These are phyloP conservation scores for Letharia lupina DNA, from an alignment of 495 filamentous ascomycete species.

Conservation along the genomic window DNA sequence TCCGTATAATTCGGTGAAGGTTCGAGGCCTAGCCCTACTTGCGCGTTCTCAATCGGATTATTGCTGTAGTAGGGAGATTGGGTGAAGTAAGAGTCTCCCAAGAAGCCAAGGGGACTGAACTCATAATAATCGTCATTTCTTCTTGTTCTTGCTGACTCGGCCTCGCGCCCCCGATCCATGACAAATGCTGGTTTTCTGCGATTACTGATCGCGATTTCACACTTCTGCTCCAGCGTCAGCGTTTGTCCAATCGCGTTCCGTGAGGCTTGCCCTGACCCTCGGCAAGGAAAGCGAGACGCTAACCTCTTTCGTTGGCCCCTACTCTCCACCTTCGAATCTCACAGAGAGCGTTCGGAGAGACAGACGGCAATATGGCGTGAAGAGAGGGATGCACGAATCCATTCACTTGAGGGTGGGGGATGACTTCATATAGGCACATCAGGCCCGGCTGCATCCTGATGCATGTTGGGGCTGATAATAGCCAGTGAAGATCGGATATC, in stretches of 20 bases:
- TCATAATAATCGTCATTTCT: constrained; percentile 13
- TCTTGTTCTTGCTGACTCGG: constrained; percentile 10
- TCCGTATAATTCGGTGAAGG: neutral
- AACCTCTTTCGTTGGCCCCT: constrained; percentile 11
- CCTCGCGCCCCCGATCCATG: constrained; percentile 10
- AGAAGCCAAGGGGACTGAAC: constrained; percentile 10
- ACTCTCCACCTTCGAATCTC: neutral
- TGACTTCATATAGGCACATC: constrained; percentile 8
- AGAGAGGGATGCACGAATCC: neutral
- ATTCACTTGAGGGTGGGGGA: neutral
- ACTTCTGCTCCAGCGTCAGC: constrained; percentile 8
- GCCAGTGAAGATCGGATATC: neutral
- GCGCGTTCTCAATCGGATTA: constrained; percentile 6
- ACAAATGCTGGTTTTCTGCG: constrained; percentile 12
- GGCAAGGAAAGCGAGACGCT: constrained; percentile 3
- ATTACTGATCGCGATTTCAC: constrained; percentile 10
- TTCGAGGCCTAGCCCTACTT: constrained; percentile 1
- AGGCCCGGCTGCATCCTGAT: neutral
- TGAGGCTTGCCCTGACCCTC: constrained; percentile 4
- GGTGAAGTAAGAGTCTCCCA: constrained; percentile 15
- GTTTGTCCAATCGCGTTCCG: constrained; percentile 11
- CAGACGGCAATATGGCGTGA: neutral
- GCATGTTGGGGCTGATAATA: neutral
- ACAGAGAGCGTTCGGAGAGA: neutral
- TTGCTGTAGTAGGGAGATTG: constrained; percentile 6